These are phyloP conservation scores for Cladosporium cucumerinum DNA, from an alignment of 2,329 filamentous ascomycete species.

Conservation along the genomic window DNA sequence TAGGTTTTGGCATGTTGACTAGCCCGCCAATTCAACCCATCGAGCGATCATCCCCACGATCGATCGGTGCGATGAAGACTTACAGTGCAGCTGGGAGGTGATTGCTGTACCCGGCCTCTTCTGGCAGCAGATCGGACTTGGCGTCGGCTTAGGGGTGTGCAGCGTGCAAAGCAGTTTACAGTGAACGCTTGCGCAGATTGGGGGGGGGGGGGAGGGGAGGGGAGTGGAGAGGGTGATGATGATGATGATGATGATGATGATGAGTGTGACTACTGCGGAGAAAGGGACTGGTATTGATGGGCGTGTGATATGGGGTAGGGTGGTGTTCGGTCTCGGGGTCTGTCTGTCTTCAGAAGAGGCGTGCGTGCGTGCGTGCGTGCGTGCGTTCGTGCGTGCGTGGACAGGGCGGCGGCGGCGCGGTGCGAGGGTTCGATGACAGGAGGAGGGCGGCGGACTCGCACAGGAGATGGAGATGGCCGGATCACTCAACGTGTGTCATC, in stretches of 20 bases:
- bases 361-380: neutral
- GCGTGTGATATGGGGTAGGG: neutral
- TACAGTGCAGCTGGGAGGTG: neutral
- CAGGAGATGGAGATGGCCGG: neutral
- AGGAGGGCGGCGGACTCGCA: neutral
- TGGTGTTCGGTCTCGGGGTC: neutral
- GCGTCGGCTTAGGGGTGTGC: neutral
- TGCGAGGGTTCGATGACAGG: neutral
- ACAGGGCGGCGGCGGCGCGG: neutral
- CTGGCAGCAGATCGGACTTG: conserved; percentile 2
- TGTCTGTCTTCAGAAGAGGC: neutral
- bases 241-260: no score
- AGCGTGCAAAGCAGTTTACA: no score
- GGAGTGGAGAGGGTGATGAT: neutral
- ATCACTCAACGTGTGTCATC: conserved; percentile 6
- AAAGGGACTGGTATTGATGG: neutral
- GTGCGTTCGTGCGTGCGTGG: neutral
- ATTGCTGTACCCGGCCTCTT: neutral
- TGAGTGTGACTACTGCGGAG: neutral
- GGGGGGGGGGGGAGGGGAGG: neutral
- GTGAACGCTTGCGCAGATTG: conserved; percentile 3
- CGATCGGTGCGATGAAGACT: neutral
- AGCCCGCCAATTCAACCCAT: neutral
- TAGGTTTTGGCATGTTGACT: neutral
- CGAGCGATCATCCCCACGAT: conserved; percentile 6